phyloP scores from a whole-genome alignment of 139 green algal genomes.

The Haematococcus sp. region DNA sequence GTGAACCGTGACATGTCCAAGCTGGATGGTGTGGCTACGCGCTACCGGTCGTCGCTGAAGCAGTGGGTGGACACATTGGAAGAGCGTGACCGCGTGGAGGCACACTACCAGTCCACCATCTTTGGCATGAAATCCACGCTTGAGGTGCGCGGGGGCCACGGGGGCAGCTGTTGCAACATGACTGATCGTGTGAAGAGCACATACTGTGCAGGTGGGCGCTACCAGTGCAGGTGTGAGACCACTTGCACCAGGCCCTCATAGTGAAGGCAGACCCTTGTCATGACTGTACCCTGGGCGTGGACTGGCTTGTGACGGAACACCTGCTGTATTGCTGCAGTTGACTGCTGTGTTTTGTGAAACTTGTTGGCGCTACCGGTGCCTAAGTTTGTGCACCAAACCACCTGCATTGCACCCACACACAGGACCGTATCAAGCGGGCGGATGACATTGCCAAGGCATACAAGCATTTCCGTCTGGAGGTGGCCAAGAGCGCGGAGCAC shows the following conservation, averaged over 20 bases:
- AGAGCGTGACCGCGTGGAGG: constrained; percentile 45
- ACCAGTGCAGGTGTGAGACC: too few relatives aligned
- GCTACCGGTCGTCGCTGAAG: constrained; percentile 57
- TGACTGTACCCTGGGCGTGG: too few relatives aligned
- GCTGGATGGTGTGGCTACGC: constrained; percentile 48
- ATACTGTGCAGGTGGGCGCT: too few relatives aligned
- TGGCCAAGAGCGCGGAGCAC: constrained; percentile 53
- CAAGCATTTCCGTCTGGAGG: constrained; percentile 63
- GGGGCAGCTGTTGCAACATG: too few relatives aligned
- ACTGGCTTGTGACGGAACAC: too few relatives aligned
- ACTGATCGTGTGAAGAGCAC: too few relatives aligned
- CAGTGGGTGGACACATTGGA: constrained; percentile 55
- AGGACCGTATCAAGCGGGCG: constrained; percentile 52
- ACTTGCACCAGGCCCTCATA: too few relatives aligned
- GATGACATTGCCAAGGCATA: constrained; percentile 59
- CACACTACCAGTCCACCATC: constrained; percentile 52
- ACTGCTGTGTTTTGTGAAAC: too few relatives aligned
- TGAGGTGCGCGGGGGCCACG: neutral
- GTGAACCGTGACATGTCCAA: constrained; percentile 42
- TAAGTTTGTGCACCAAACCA: too few relatives aligned
- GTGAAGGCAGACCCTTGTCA: too few relatives aligned
- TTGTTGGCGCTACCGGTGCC: too few relatives aligned
- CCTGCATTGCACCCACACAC: constrained; percentile 24
- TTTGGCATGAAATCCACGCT: constrained; percentile 47
- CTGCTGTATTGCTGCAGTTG: too few relatives aligned